Base-by-base conservation (phyloP, 2,329 filamentous ascomycete genomes). In the Penicillium sp. region DNA sequence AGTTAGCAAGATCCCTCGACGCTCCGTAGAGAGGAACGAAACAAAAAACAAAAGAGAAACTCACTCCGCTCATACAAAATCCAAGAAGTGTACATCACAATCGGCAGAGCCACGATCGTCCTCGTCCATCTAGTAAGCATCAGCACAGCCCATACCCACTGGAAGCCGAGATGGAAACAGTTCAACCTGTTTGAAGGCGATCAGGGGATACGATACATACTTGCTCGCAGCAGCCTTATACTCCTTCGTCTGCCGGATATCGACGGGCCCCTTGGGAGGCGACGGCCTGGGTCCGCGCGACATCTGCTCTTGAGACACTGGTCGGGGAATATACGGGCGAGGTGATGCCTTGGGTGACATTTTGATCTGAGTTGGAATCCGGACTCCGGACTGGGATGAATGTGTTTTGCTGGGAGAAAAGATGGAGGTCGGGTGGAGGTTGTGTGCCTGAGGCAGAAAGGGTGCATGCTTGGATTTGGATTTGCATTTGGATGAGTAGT, bases 161-260 rank as follows among this genome's bases (percentile, higher is more conserved):
- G 18, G 18, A 20, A 20, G 3, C 4, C 18, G 4, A 20, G 18
- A 20, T 20, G 4, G 2, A 20, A 20, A 3, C 4, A 3, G 4
- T 20, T 20, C 18, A 20, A 20, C 18, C 3, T 3, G 18, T 20
- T 20, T 26, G 24, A 3, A 9, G 8, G 8, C 6, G 24, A 8
- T 10, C 22, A 36, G 18, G 14, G 11, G 18, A 14, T 14, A 7
- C 10, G 35, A 24, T 16, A 55, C 59, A 22, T 56, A 71, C 69
- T 60, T 60, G 40, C 69, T 60, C 22, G 68, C 65, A 49, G 65
- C 64, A 47, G 51, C 46, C 48, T 69, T 70, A 52, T 72, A 72
- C 52, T 68, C 63, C 44, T 64, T 67, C n/a, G 69, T 71, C 48
- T 69, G 53, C 36, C 66, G 65, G 32, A 72, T 66, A 57, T 72